Base-by-base conservation (phyloP, 116 monocot genomes). In the Dioscorea cayenensis region DNA sequence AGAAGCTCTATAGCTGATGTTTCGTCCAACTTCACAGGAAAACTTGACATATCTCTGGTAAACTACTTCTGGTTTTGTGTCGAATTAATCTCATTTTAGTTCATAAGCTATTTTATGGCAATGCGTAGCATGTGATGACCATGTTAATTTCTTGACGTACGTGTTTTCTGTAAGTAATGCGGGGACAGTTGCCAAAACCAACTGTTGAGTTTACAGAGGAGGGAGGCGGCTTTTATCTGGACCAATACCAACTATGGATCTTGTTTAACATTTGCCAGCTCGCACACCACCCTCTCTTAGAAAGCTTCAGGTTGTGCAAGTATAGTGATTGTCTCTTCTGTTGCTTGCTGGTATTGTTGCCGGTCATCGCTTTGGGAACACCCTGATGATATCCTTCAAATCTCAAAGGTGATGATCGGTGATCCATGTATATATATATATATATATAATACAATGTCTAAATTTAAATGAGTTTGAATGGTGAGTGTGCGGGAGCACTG, bases 11-110 rank as follows among this genome's bases (percentile, higher is more conserved):
- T 87, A 22, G 20, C 48, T 11, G 72, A 77, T 5, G 87, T 78
- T 9, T 71, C 85, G 36, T 71, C 73, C 10, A 28, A 38, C 36
- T 84, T 86, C 63, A 67, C 68, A 2, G 86, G 86, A 20, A 89
- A 75, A 67, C 89, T 92, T 63, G 73, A 86, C 74, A 92, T 92
- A n/a, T n/a, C n/a, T 65, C 81, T 92, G 5, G 86, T 90, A n/a
- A 32, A 25, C 25, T 1, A 25, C 25, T 25, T 25, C 25, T 25
- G 25, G 0, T 25, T 25, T 25, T 25, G 0, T 0, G 1, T 25
- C 1, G 25, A 25, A 25, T 25, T 25, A 25, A 25, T 25, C 25
- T 25, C 25, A 0, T 25, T 25, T 25, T 25, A 25, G 25, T 25
- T 25, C 25, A 25, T 25, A 25, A 25, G 25, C 25, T 25, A 25